Evolutionary conservation across 176 grass and related monocot genomes (phyloP), one percentile per base, ranked within the genome.

Genomic region (Melocanna baccifera): DNA sequence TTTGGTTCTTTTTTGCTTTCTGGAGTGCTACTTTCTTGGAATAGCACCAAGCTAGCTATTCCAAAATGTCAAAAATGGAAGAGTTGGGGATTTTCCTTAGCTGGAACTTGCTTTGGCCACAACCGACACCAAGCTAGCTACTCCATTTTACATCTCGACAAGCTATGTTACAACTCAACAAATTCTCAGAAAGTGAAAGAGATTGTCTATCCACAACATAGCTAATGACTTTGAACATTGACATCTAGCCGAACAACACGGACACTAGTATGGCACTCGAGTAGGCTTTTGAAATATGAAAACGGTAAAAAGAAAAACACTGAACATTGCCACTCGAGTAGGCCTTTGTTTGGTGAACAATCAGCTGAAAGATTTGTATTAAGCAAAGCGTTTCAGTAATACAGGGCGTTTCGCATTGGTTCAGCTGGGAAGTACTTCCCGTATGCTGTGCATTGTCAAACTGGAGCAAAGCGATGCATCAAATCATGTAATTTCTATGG

Each of bases 391-490:
- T 3, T 80, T 80, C 55, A 39, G 29, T 8, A 5, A 43, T 73
- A 50, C 78, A 79, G 28, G 66, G 45, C 40, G 67, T 9, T 83
- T 65, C 67, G 34, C 29, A 63, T 36, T 82, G 26, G 46, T 71
- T 72, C 36, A 32, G 40, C 65, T 71, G 30, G 30, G 7, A 81
- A 62, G 55, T 40, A 30, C 13, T 77, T 47, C 48, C 57, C 30
- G 10, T 32, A 73, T 55, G 52, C 3, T n/a, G 69, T 29, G 48
- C 14, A 20, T 12, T 67, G 37, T 47, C 70, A 79, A 68, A 52
- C 25, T 62, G 70, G 7, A 79, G 20, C 14, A 53, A 70, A 45
- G 28, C 42, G 10, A 71, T 72, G 66, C 36, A 69, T 65, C 14
- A 77, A 48, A 67, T 13, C 79, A 58, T 85, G 34, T 14, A 47